A percentile compares a stretch with the other conserved stretches of the same genome.
Conservation (phyloP, 1,284 basidiomycete genomes). For the Heterobasidion annosum region DNA sequence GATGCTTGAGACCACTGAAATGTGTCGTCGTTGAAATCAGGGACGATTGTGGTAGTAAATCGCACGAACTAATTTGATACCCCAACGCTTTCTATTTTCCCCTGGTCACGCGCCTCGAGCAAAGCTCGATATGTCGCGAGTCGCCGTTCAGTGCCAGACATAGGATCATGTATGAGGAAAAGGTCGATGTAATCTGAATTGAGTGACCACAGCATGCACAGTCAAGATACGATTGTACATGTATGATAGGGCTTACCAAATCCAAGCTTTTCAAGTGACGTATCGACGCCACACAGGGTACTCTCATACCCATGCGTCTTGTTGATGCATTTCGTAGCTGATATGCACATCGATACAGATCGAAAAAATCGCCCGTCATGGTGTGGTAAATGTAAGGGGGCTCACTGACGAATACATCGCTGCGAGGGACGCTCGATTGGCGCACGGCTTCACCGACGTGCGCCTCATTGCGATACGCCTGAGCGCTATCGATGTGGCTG, state of each 20-base stretch:
- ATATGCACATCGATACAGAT: neutral
- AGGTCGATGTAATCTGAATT: constrained; percentile 52
- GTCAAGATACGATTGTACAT: neutral
- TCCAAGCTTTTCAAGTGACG: constrained; percentile 44
- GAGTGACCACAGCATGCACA: neutral
- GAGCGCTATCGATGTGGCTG: constrained; percentile 66
- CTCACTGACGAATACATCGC: constrained; percentile 64
- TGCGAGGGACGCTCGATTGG: constrained; percentile 40
- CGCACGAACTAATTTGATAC: constrained; percentile 53
- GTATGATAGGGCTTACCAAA: constrained; percentile 28
- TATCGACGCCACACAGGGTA: constrained; percentile 46
- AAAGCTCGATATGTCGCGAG: constrained; percentile 36
- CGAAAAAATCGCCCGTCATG: neutral
- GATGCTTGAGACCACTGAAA: constrained; percentile 61
- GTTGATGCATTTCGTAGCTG: constrained; percentile 54
- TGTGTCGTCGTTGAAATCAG: neutral
- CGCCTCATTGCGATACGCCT: constrained; percentile 71
- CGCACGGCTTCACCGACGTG: constrained; percentile 50
- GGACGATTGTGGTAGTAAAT: neutral
- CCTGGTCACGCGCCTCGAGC: constrained; percentile 33
- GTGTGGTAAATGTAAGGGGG: constrained; percentile 1
- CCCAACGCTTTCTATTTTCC: constrained; percentile 46
- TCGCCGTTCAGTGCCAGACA: constrained; percentile 31
- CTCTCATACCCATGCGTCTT: constrained; percentile 49
- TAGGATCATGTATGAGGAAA: constrained; percentile 65